Evolutionary conservation across 208 protist species (phyloP), one percentile per base, ranked within the genome.

Genomic region (Leptomonas pyrrhocoris): DNA sequence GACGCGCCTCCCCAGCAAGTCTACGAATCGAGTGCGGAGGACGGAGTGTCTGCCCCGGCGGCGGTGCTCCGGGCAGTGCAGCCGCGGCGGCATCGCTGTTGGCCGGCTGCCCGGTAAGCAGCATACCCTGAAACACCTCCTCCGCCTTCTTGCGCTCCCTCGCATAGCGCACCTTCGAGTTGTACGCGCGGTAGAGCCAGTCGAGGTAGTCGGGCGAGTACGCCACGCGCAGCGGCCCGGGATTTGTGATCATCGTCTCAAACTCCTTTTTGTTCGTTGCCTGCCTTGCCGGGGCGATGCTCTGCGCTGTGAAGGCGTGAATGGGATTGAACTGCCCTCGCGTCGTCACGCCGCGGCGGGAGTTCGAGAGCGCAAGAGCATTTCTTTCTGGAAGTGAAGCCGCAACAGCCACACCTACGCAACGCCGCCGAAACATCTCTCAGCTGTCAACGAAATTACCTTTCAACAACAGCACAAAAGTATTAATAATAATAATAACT

Each of bases 191-290:
- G 74, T 92, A 93, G 30, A 92, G 80, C 90, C 90, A 96, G 67
- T 96, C 88, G 48, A 96, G 83, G 74, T 96, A 96, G 71, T 96
- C 90, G 5, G 88, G 70, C 11, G 88, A 91, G 74, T 93, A 96
- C 19, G 72, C 71, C 18, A 94, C 74, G 30, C 88, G 90, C n/a
- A 96, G 49, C 13, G 90, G 90, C 0, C 90, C 90, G 43, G 90
- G 90, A 66, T 96, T 96, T 1, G 88, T 88, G 59, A 94, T 84
- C 63, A 94, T 68, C 28, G 49, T 67, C 62, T 85, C 76, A 68
- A 96, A 96, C 57, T 89, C 64, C 30, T 81, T 79, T 42, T 70
- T 80, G 58, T 85, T 83, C 15, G 64, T 65, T 7, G 88, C 85
- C 11, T 76, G 68, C 19, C 76, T 68, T 0, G 30, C 73, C 27